phyloP scores from a whole-genome alignment of 2,329 filamentous ascomycete species.

The Colletotrichum gloeosporioides region DNA sequence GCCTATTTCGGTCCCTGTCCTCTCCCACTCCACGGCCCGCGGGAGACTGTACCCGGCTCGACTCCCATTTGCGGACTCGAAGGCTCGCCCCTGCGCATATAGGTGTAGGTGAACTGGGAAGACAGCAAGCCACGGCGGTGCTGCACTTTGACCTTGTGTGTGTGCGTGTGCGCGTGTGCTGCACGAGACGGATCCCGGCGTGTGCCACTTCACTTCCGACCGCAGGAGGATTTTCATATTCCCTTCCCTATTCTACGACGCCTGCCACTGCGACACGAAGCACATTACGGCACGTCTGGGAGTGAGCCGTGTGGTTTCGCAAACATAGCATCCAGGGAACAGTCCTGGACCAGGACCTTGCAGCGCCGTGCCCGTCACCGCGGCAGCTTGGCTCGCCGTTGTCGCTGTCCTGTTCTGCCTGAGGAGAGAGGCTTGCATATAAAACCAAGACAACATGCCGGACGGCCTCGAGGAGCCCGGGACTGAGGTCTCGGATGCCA shows the following conservation, averaged over 20 bases:
- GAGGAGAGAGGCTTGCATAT: constrained; percentile 43
- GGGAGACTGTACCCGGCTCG: neutral
- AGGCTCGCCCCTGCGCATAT: constrained; percentile 23
- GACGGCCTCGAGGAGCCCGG: constrained; percentile 58
- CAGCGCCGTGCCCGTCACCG: constrained; percentile 35
- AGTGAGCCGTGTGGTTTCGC: constrained; percentile 21
- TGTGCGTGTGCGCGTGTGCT: neutral
- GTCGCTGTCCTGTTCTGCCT: neutral
- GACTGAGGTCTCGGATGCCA: constrained; percentile 61
- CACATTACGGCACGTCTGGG: constrained; percentile 1
- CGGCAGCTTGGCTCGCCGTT: constrained; percentile 19
- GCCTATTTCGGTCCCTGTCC: neutral
- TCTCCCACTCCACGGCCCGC: neutral
- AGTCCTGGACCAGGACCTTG: constrained; percentile 30
- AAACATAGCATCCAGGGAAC: constrained; percentile 4
- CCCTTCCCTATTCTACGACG: constrained; percentile 14
- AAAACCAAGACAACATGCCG: constrained; percentile 61
- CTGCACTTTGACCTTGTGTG: neutral
- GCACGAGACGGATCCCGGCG: constrained; percentile 5
- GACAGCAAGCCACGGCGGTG: neutral
- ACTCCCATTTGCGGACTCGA: constrained; percentile 4
- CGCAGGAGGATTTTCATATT: constrained; percentile 12
- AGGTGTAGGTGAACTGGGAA: constrained; percentile 24
- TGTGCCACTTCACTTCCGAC: constrained; percentile 12
- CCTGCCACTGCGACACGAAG: constrained; percentile 7